These are phyloP conservation scores for Ophioceras dolichostomum DNA, from an alignment of 2,329 filamentous ascomycete species.

Conservation along the genomic window DNA sequence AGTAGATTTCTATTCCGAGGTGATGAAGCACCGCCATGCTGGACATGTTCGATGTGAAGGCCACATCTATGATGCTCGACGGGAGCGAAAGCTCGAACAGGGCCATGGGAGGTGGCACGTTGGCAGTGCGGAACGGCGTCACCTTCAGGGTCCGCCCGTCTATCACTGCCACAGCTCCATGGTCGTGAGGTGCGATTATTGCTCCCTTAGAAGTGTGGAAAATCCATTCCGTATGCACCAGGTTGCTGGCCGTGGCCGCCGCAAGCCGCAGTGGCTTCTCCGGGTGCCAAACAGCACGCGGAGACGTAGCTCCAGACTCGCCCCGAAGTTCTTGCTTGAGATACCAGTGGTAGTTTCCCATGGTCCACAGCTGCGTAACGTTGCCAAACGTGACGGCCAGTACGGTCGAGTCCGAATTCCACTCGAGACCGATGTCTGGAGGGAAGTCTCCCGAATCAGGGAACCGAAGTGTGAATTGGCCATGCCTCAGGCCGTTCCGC, in stretches of 20 bases:
- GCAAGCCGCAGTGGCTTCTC: constrained; percentile 67
- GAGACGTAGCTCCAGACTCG: constrained; percentile 15
- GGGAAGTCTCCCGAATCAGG: constrained; percentile 14
- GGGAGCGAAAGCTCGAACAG: constrained; percentile 57
- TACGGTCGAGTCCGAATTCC: constrained; percentile 89
- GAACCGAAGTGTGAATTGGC: constrained; percentile 68
- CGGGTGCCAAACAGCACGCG: constrained; percentile 61
- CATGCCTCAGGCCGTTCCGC: constrained; percentile 92
- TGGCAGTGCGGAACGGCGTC: constrained; percentile 73
- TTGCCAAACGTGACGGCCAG: constrained; percentile 68
- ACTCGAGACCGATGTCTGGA: constrained; percentile 56
- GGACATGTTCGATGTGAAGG: constrained; percentile 53
- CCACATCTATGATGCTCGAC: constrained; percentile 59
- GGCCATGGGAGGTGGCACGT: constrained; percentile 88
- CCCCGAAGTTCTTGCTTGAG: constrained; percentile 75
- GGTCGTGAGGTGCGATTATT: constrained; percentile 58
- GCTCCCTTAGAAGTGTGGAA: constrained; percentile 59
- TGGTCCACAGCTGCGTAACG: constrained; percentile 87
- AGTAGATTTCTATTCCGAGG: constrained; percentile 53
- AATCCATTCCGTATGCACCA: constrained; percentile 54
- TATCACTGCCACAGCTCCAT: constrained; percentile 69
- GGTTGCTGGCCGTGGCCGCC: constrained; percentile 35
- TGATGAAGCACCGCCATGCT: constrained; percentile 63
- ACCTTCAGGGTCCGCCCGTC: constrained; percentile 72
- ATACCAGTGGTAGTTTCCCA: constrained; percentile 97